These are phyloP conservation scores for Myrica gale DNA, from an alignment of 306 rosid species.

Conservation along the genomic window DNA sequence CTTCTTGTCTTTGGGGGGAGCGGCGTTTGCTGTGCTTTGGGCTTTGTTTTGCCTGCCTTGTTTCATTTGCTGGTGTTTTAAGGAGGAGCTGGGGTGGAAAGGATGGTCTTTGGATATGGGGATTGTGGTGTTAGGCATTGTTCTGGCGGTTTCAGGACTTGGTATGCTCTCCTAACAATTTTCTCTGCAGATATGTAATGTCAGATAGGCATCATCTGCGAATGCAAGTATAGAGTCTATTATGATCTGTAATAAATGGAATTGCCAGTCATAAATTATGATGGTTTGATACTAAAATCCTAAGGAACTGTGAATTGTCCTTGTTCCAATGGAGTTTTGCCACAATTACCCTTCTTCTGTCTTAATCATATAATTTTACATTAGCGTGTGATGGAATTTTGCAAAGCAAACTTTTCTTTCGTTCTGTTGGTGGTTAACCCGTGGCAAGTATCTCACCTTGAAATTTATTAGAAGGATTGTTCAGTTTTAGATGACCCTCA, in stretches of 20 bases:
- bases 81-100: slow-evolving; percentile 41
- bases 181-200: slow-evolving; percentile 26
- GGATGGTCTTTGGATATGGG: slow-evolving; percentile 36
- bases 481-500: neutral
- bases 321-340: too few species aligned
- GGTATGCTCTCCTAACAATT: slow-evolving; percentile 44
- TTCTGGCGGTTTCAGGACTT: slow-evolving; percentile 57
- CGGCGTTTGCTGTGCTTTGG: slow-evolving; percentile 50
- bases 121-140: slow-evolving; percentile 36
- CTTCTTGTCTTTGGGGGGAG: slow-evolving; percentile 61
- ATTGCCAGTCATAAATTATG: neutral
- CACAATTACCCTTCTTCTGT: too few species aligned
- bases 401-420: neutral
- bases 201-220: neutral
- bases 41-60: slow-evolving; percentile 52
- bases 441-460: neutral
- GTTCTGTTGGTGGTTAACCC: neutral
- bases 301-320: neutral
- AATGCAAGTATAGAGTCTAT: neutral
- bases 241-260: slow-evolving; percentile 7
- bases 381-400: too few species aligned
- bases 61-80: slow-evolving; percentile 51
- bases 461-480: neutral
- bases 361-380: too few species aligned
- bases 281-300: neutral